phyloP scores from a whole-genome alignment of 2,329 filamentous ascomycete species.

The Cladosporium velox region DNA sequence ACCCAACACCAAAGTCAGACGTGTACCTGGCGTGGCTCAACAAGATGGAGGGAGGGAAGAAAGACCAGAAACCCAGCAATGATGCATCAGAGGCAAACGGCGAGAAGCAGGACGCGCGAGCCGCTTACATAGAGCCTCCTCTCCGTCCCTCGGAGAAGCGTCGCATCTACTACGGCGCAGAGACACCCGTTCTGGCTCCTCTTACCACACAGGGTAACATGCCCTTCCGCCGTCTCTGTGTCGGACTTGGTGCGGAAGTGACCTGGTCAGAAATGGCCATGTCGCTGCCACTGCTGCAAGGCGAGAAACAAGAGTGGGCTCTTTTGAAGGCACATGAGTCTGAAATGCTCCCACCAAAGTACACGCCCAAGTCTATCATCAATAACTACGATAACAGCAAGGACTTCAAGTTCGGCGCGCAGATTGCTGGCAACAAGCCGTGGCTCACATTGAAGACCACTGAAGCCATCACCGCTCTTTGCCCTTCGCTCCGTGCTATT shows the following conservation, averaged over 20 bases:
- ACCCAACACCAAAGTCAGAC: constrained; percentile 71
- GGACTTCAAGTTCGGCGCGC: constrained; percentile 86
- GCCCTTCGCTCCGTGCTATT: constrained; percentile 83
- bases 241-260: constrained; percentile 83
- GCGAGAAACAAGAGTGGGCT: constrained; percentile 90
- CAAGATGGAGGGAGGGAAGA: constrained; percentile 51
- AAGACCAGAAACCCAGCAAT: constrained; percentile 26
- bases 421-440: constrained; percentile 89
- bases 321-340: constrained; percentile 88
- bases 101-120: constrained; percentile 69
- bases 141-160: constrained; percentile 92
- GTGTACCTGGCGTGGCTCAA: constrained; percentile 77
- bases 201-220: constrained; percentile 96
- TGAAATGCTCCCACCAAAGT: constrained; percentile 72
- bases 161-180: constrained; percentile 86
- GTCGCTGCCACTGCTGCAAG: constrained; percentile 84
- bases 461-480: constrained; percentile 73
- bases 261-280: constrained; percentile 99
- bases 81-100: constrained; percentile 25
- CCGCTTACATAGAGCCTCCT: constrained; percentile 80
- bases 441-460: constrained; percentile 88
- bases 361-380: constrained; percentile 62
- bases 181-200: constrained; percentile 91
- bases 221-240: constrained; percentile 87
- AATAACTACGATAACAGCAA: constrained; percentile 77